A percentile compares a stretch with the other conserved stretches of the same genome.
Conservation (phyloP, 1,139 yeast genomes). For the Taphrina pruni region DNA sequence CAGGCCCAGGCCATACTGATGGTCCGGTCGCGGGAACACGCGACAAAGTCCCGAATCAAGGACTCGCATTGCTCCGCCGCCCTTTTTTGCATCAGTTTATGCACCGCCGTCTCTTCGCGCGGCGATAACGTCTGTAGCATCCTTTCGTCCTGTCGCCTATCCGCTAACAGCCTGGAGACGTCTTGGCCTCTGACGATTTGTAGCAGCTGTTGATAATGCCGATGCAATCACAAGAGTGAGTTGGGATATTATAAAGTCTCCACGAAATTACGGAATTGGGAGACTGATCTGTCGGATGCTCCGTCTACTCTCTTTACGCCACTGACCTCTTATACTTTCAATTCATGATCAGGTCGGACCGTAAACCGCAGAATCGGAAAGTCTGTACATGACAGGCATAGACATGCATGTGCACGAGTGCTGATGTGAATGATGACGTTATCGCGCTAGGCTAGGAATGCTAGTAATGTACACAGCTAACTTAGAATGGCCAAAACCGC, state of each 20-base stretch:
- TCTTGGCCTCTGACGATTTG: not conserved
- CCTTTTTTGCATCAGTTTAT: slow-evolving; percentile 32
- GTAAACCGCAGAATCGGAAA: no score
- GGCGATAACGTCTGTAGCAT: slow-evolving; percentile 38
- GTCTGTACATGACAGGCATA: no score
- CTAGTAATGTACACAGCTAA: not conserved
- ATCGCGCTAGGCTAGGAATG: not conserved
- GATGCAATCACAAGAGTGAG: no score
- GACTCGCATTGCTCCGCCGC: slow-evolving; percentile 34
- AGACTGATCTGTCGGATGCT: no score
- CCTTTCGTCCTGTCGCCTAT: not conserved
- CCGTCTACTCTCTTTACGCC: no score
- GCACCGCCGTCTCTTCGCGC: slow-evolving; percentile 38
- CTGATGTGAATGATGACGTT: no score
- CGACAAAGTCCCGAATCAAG: slow-evolving; percentile 27
- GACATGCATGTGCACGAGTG: not conserved
- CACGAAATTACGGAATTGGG: no score
- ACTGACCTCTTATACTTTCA: no score
- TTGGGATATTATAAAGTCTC: no score
- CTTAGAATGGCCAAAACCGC: no score
- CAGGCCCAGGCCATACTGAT: slow-evolving; percentile 39
- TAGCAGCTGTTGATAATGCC: no score
- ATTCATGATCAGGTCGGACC: no score
- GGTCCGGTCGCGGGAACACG: slow-evolving; percentile 32
- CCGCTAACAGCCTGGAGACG: not conserved